These are phyloP conservation scores for Leptosphaerulina australis DNA, from an alignment of 2,329 filamentous ascomycete species.

Conservation along the genomic window DNA sequence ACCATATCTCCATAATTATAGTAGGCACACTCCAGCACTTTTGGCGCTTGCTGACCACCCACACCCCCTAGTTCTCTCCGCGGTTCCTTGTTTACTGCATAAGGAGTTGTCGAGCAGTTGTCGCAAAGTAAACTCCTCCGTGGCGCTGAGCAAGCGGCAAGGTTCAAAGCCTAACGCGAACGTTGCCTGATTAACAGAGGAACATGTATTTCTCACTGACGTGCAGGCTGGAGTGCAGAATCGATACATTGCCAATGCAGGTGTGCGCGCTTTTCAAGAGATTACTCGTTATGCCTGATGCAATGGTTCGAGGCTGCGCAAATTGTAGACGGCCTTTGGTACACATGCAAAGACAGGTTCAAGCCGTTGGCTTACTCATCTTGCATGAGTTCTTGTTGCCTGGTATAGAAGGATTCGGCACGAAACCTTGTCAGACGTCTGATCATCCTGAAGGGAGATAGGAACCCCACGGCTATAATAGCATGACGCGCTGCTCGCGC, in stretches of 20 bases:
- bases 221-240: slow-evolving; percentile 4
- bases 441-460: slow-evolving; percentile 14
- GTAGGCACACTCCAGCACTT: slow-evolving; percentile 10
- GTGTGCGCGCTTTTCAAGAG: slow-evolving; percentile 9
- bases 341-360: slow-evolving; percentile 9
- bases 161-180: slow-evolving; percentile 1
- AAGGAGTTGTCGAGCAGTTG: background rate
- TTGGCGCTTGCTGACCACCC: slow-evolving; percentile 13
- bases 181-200: background rate
- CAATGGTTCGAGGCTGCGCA: slow-evolving; percentile 7
- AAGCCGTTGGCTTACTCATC: slow-evolving; percentile 5
- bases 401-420: slow-evolving; percentile 5
- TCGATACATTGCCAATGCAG: slow-evolving; percentile 9
- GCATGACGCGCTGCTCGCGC: slow-evolving; percentile 18
- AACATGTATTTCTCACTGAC: slow-evolving; percentile 2
- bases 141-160: slow-evolving; percentile 2
- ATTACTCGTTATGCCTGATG: slow-evolving; percentile 1
- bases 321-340: background rate
- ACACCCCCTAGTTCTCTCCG: background rate
- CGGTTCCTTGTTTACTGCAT: background rate
- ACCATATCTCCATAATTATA: slow-evolving; percentile 11
- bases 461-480: slow-evolving; percentile 15
- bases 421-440: slow-evolving; percentile 12
- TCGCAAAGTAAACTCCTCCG: background rate
- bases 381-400: background rate